Evolutionary conservation across 768 basidiomycete species (phyloP).

Genomic region (Leccinellum luteum): DNA sequence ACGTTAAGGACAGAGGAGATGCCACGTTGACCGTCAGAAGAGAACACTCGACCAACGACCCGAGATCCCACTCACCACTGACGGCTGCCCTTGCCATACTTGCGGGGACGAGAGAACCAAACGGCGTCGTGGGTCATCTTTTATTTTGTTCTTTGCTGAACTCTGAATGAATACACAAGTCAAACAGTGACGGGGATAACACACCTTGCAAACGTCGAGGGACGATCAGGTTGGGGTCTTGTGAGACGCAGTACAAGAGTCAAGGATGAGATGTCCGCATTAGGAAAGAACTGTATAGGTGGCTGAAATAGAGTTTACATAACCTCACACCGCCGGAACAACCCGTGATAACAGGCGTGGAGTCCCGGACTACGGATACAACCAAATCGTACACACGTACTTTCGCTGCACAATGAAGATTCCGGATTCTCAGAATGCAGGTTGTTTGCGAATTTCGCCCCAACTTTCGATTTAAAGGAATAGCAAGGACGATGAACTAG

Average conservation of each 20-base stretch:
- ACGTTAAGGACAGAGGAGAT: neutral
- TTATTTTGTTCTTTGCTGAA: conserved; percentile 62
- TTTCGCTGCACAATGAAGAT: no score
- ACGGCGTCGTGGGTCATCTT: conserved; percentile 98
- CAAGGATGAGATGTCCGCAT: neutral
- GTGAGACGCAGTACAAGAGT: neutral
- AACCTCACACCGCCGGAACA: no score
- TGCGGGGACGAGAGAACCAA: conserved; percentile 96
- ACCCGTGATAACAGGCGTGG: no score
- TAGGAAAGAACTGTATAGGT: conserved; percentile 27
- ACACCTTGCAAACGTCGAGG: conserved; percentile 22
- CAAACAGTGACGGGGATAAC: neutral
- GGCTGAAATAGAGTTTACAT: conserved; percentile 26
- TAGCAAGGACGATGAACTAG: no score
- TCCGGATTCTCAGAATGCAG: no score
- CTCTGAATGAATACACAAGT: neutral
- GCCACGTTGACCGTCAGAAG: neutral
- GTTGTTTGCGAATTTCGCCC: no score
- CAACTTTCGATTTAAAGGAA: no score
- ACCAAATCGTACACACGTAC: no score
- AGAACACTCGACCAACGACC: neutral
- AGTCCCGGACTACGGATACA: no score
- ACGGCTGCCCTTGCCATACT: conserved; percentile 92
- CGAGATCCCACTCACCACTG: conserved; percentile 66
- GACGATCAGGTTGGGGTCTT: neutral